A percentile compares a stretch with the other conserved stretches of the same genome.
phyloP scores from a whole-genome alignment of 2,329 filamentous ascomycete genomes.

The Clathrospora elynae region DNA sequence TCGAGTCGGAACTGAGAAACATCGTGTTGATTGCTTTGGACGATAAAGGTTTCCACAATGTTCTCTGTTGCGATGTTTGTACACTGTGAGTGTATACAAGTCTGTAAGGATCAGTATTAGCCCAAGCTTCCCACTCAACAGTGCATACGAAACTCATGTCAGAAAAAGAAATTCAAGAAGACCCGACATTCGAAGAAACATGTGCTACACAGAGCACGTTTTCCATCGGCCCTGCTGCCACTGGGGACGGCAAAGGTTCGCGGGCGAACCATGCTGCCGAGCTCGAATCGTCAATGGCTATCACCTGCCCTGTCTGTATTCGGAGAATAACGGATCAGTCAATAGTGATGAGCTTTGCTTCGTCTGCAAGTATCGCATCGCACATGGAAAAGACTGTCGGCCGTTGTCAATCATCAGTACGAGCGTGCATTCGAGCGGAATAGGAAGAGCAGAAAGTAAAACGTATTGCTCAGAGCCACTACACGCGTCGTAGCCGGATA shows the following conservation, averaged over 20 bases:
- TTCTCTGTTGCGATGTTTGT: conserved; percentile 10
- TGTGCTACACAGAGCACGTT: conserved; percentile 43
- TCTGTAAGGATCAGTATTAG: conserved; percentile 6
- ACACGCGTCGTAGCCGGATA: no score
- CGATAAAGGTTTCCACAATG: not conserved
- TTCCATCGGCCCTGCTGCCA: conserved; percentile 39
- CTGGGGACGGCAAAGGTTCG: conserved; percentile 38
- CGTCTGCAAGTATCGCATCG: conserved; percentile 25
- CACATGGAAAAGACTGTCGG: conserved; percentile 21
- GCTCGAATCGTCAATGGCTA: conserved; percentile 28
- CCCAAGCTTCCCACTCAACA: no score
- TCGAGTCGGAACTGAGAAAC: not conserved
- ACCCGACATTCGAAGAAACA: conserved; percentile 12
- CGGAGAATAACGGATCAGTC: conserved; percentile 29
- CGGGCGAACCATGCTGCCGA: conserved; percentile 38
- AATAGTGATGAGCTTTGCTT: conserved; percentile 28
- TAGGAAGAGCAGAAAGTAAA: no score
- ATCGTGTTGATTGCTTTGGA: not conserved
- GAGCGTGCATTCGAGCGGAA: not conserved
- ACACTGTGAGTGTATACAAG: not conserved
- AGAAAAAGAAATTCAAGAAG: no score
- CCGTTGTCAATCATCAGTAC: conserved; percentile 28
- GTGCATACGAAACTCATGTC: no score
- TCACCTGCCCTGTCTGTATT: conserved; percentile 29
- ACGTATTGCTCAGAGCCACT: no score